phyloP scores from a whole-genome alignment of 441 rosid genomes.

The Viola pubescens region DNA sequence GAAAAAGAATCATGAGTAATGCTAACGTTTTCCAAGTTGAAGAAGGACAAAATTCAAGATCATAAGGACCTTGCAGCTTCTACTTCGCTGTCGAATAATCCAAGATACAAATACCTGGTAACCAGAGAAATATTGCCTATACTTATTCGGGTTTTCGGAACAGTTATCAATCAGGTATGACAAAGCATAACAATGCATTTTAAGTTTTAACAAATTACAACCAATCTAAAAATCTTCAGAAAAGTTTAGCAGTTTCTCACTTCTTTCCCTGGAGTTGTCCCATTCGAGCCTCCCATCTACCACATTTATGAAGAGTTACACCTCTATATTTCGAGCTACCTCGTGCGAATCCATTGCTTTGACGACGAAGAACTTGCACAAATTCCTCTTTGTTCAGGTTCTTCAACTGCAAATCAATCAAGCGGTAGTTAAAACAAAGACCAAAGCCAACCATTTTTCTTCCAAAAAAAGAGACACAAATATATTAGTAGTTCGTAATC shows the following conservation, averaged over 20 bases:
- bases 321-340: slow-evolving; percentile 82
- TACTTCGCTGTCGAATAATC: slow-evolving; percentile 62
- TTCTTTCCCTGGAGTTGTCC: slow-evolving; percentile 79
- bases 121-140: slow-evolving; percentile 10
- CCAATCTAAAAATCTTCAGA: neutral
- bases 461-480: neutral
- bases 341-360: slow-evolving; percentile 64
- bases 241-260: slow-evolving; percentile 36
- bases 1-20: neutral
- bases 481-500: neutral
- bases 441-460: neutral
- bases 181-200: neutral
- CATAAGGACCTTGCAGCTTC: slow-evolving; percentile 73
- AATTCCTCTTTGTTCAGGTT: slow-evolving; percentile 72
- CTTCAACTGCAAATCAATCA: slow-evolving; percentile 39
- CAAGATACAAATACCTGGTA: slow-evolving; percentile 65
- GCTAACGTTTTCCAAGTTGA: too few relatives aligned
- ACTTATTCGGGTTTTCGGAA: neutral
- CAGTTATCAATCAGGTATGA: neutral
- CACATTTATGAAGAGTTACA: slow-evolving; percentile 64
- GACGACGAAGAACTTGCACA: slow-evolving; percentile 78
- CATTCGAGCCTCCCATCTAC: slow-evolving; percentile 82
- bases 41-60: neutral
- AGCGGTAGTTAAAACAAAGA: neutral
- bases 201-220: slow-evolving; percentile 25